A percentile compares a stretch with the other conserved stretches of the same genome.
Conservation (phyloP, 2,329 filamentous ascomycete species). For the Fusarium scirpi region DNA sequence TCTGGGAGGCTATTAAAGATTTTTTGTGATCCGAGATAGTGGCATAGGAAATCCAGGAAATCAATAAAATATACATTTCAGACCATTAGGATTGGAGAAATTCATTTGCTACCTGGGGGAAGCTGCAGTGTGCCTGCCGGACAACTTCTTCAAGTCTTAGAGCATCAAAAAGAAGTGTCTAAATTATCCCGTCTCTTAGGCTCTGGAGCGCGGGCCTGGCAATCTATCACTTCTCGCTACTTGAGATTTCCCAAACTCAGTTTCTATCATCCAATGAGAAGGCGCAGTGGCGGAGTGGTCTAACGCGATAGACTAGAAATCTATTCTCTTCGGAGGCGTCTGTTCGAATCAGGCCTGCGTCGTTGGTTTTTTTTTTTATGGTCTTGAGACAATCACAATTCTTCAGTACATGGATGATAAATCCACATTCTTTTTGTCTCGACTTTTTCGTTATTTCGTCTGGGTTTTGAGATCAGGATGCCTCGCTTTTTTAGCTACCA, state of each 20-base stretch:
- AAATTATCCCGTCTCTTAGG: accelerated
- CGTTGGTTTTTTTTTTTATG: background rate
- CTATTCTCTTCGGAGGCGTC: slow-evolving; percentile 13
- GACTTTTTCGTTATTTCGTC: too few species aligned
- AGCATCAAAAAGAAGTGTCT: background rate
- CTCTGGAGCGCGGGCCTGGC: background rate
- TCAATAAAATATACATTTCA: background rate
- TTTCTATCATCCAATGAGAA: background rate
- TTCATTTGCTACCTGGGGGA: background rate
- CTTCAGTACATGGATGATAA: too few species aligned
- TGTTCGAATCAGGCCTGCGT: slow-evolving; percentile 13
- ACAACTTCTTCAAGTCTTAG: background rate
- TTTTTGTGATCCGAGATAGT: slow-evolving; percentile 61
- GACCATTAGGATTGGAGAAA: background rate
- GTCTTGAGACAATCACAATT: background rate
- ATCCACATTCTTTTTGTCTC: too few species aligned
- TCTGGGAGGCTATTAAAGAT: slow-evolving; percentile 71
- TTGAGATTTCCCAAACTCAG: background rate
- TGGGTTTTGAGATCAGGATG: too few species aligned
- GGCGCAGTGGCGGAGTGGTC: slow-evolving; percentile 11
- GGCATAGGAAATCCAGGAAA: background rate
- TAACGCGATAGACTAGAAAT: slow-evolving; percentile 12
- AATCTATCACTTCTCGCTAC: background rate
- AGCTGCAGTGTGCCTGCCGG: background rate
- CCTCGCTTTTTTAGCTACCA: too few species aligned